Evolutionary conservation across 2,329 filamentous ascomycete genomes (phyloP).

Genomic region (Aspergillus viridinutans): DNA sequence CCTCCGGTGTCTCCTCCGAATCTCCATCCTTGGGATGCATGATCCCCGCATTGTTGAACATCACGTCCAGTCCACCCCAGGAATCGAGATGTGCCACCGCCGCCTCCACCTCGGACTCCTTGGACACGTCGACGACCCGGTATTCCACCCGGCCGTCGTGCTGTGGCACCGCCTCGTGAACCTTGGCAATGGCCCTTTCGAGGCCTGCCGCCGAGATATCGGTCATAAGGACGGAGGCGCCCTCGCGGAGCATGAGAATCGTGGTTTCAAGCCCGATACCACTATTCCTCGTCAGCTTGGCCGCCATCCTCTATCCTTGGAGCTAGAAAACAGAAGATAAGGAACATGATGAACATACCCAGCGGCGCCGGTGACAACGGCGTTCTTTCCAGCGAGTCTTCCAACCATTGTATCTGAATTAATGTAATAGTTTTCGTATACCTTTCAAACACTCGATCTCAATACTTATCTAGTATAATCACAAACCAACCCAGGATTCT

Average conservation of each 20-base stretch:
- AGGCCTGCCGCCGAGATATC: slow-evolving; percentile 79
- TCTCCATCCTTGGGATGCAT: slow-evolving; percentile 83
- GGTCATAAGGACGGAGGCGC: slow-evolving; percentile 77
- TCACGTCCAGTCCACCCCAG: slow-evolving; percentile 84
- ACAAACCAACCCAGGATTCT: not conserved
- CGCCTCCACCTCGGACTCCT: slow-evolving; percentile 72
- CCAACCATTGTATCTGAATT: slow-evolving; percentile 9
- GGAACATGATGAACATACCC: slow-evolving; percentile 56
- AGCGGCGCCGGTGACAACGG: slow-evolving; percentile 77
- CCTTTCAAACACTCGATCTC: too few species aligned
- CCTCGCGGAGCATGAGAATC: slow-evolving; percentile 85
- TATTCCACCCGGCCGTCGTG: slow-evolving; percentile 21
- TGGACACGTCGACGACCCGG: slow-evolving; percentile 65
- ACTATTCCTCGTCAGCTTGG: slow-evolving; percentile 32
- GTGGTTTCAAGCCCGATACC: slow-evolving; percentile 90
- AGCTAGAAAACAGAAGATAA: not conserved
- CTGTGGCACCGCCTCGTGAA: slow-evolving; percentile 65
- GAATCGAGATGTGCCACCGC: slow-evolving; percentile 70
- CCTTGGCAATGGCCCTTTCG: slow-evolving; percentile 69
- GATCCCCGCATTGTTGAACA: slow-evolving; percentile 97
- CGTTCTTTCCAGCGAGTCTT: slow-evolving; percentile 62
- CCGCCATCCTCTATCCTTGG: not conserved
- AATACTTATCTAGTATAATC: not conserved
- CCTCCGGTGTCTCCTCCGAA: slow-evolving; percentile 78
- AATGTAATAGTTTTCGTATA: not conserved